phyloP scores from a whole-genome alignment of 176 grass and related monocot species.

The Coix lacrymajobi region DNA sequence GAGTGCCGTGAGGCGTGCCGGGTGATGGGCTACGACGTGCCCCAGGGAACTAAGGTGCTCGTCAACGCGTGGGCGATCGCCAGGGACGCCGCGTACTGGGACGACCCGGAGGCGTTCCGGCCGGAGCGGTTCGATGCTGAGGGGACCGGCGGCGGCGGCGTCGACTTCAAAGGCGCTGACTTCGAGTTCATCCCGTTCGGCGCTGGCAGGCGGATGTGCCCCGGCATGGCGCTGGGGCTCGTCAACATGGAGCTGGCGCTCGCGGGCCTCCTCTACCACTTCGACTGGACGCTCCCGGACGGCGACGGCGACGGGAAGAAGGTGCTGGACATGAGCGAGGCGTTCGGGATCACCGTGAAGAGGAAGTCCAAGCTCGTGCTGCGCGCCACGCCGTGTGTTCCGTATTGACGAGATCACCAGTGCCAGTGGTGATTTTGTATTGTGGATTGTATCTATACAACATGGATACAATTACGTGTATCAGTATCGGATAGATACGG shows the following conservation, averaged over 20 bases:
- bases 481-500: too few relatives aligned
- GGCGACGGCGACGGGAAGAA: not conserved
- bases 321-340: not conserved
- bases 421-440: too few relatives aligned
- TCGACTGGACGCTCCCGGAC: not conserved
- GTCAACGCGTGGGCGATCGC: conserved; percentile 24
- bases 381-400: not conserved
- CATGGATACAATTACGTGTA: too few relatives aligned
- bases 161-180: not conserved
- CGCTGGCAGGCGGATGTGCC: not conserved
- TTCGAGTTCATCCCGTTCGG: conserved; percentile 11
- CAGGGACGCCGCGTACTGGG: not conserved
- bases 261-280: conserved; percentile 3
- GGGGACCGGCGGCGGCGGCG: not conserved
- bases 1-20: conserved; percentile 2
- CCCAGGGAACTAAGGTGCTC: not conserved
- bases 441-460: too few relatives aligned
- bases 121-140: conserved; percentile 26
- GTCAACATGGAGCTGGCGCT: not conserved
- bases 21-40: not conserved
- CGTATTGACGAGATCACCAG: not conserved
- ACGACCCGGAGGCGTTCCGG: not conserved
- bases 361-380: not conserved
- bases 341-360: not conserved
- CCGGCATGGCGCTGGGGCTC: not conserved